Base-by-base conservation (phyloP, 306 rosid species). In the Ochetophila trinervis region DNA sequence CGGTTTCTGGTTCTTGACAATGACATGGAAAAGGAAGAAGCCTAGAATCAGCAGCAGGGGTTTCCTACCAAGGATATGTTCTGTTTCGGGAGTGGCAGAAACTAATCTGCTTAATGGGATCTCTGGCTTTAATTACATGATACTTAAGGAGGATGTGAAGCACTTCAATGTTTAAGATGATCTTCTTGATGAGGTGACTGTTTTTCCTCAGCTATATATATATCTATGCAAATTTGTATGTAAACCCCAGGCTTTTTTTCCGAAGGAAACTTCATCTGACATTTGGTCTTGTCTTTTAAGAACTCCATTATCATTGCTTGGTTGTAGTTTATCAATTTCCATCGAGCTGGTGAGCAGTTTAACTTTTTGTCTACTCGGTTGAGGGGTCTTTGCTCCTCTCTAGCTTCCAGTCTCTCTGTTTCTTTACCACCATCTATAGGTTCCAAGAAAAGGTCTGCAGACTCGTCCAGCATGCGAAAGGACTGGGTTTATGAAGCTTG, bases 21-120 rank as follows among this genome's bases (percentile, higher is more conserved):
- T 62, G 71, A 47, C 84, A 0, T 85, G 95, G 95, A 81, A 74
- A 75, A 85, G 82, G 77, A 90, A 69, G 85, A 87, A 82, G 85
- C 40, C 78, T 68, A 75, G 79, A 67, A 34, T 63, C 61, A 17
- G 69, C 61, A 17, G 69, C 53, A 55, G 62, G 35, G 53, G 86
- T 15, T 74, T 81, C 51, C 55, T 85, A 20, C 79, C 95, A 13
- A 82, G 67, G 22, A 35, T 78, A 0, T 87, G 91, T 69, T 85
- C 84, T 36, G 82, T 70, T 42, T 19, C 79, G 0, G 86, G 82
- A 65, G 91, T 82, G 21, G 68, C 76, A 21, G 84, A 78, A 57
- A 73, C 71, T 63, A 81, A 75, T 63, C 45, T 68, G 45, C 63
- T 80, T 18, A 70, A 76, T 24, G 79, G 66, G 57, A 83, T 82